Conservation (phyloP, 23 red algal species). For the Gracilariopsis chorda region DNA sequence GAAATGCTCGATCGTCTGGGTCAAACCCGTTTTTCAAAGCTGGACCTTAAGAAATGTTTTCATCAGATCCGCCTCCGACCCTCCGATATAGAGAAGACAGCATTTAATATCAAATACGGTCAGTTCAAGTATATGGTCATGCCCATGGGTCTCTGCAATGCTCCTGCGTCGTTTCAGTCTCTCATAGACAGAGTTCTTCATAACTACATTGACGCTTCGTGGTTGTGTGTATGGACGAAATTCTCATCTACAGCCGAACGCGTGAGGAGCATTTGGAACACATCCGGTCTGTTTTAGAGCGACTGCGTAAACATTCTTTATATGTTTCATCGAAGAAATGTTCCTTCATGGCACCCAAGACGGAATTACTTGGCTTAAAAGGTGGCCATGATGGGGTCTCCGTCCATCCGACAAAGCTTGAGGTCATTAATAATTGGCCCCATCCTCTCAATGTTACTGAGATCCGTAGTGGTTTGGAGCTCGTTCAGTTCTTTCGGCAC, state of each 20-base stretch:
- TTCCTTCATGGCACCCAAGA: not conserved
- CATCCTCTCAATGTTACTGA: not conserved
- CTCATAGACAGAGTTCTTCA: not conserved
- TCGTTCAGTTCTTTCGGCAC: not conserved
- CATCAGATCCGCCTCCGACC: not conserved
- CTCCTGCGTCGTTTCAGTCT: constrained; percentile 6
- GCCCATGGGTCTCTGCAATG: not conserved
- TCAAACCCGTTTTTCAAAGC: not conserved
- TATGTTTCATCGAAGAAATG: constrained; percentile 33
- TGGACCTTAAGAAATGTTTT: not conserved
- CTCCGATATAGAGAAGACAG: constrained; percentile 6
- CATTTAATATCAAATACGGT: constrained; percentile 13
- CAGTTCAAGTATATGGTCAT: not conserved
- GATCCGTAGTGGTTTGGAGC: not conserved
- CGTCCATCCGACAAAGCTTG: not conserved
- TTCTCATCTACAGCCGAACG: constrained; percentile 16
- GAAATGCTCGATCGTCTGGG: not conserved
- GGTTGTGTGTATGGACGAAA: constrained; percentile 7
- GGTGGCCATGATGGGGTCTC: not conserved
- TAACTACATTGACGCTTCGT: constrained; percentile 4
- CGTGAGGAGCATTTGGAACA: not conserved
- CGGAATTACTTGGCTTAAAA: constrained; percentile 2
- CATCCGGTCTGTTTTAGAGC: not conserved
- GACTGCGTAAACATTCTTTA: not conserved
- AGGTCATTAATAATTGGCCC: not conserved